Base-by-base conservation (phyloP, 192 early-diverging fungal genomes). In the Gryganskiella cystojenkinii region DNA sequence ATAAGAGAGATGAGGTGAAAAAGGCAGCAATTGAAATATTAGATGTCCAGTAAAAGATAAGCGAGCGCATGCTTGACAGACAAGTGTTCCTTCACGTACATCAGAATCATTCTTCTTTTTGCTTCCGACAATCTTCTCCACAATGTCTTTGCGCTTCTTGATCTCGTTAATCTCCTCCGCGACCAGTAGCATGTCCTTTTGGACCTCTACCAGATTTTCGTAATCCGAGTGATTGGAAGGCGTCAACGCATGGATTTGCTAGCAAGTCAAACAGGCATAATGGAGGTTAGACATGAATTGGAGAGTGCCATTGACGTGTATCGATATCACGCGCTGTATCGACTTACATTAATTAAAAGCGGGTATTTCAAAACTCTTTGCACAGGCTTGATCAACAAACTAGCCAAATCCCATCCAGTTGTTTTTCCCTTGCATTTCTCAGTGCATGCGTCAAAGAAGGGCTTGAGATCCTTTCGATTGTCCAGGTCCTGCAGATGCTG, bases 281-380 rank as follows among this genome's bases (percentile, higher is more conserved):
- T 27, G 14, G 19, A 34, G 15, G 4, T 24, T 70, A 83, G 20
- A 72, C 31, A 53, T 15, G 33, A 13, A 19, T 56, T 51, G 9
- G 9, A 24, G n/a, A 51, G 24, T 61, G 13, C 44, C 44, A 45
- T 45, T 17, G 44, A 45, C 31, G n/a, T n/a, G n/a, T 40, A 15
- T 34, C 19, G 44, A 35, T 47, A 50, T 56, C 22, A 68, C 34
- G 17, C 44, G 17, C 40, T 56, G 66, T 44, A n/a, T 44, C 27
- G 8, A 28, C 58, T 56, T 85, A 89, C 89, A 61, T 91, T 89
- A 35, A 98, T 81, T 55, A 98, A 81, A 3, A 99, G 82, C 2
- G 97, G 97, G 73, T 97, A 97, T 80, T 96, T 96, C n/a, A 99
- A 82, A n/a, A 99, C 93, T 34, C 97, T 88, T 80, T 99, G 97